Evolutionary conservation across 305 asterid genomes (phyloP), one percentile per base, ranked within the genome.

Genomic region (Lippia alba): DNA sequence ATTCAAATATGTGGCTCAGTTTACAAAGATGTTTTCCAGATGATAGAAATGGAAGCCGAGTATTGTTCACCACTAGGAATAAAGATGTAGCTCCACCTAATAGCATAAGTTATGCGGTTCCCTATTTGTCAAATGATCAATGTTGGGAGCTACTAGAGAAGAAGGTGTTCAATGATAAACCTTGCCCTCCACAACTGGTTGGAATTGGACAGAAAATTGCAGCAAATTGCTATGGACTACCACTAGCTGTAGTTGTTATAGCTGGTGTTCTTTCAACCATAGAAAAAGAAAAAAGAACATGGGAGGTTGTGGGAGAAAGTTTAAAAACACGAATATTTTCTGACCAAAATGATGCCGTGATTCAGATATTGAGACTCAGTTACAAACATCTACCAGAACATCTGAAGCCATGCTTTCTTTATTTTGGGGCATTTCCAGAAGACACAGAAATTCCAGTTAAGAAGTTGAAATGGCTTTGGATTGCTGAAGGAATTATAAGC

Each of bases 401-500:
- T 15, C 16, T 51, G 56, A 51, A 51, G 16, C 24, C 24, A 2
- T 16, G 24, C 24, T 51, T 51, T 51, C 56, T 51, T 15, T 51
- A 51, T 5, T 0, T 51, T 51, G 56, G 56, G 16, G 9, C 10
- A 15, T 51, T 51, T 51, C 24, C 56, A 15, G 11, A 15, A 51
- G 24, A 51, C 6, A 4, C 0, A 51, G 56, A 51, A 51, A 51
- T 16, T 16, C 24, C 1, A 3, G 24, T 51, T 15, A 5, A 49
- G 12, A 64, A 40, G 74, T 55, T 76, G 61, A 67, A 5, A 1
- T 20, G 59, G 12, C n/a, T 80, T 2, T 80, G 81, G 84, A 70
- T 20, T 8, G 76, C 74, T 0, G 77, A 73, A 48, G 79, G 81
- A 30, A 69, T 80, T 34, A 9, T 66, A 12, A 50, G 10, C 6